Base-by-base conservation (phyloP, 2,329 filamentous ascomycete species). In the Cyphellophora europaea region DNA sequence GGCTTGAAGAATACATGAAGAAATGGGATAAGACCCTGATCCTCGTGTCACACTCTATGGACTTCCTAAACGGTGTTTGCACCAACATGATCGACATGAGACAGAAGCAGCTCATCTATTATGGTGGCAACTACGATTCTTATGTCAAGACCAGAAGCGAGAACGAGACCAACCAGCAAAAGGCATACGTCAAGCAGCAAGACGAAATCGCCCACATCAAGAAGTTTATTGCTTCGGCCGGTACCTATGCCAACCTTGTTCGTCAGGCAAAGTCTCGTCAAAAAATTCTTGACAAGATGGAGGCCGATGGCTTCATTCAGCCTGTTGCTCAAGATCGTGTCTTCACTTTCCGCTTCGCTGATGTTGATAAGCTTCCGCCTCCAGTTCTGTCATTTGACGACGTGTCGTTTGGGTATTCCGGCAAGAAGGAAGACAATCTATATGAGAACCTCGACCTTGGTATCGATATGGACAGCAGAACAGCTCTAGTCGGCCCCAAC, bases 271-370 rank as follows among this genome's bases (percentile, higher is more conserved):
- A 98, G 74, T 96, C 91, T 28, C 80, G 91, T 48, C 91, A 98
- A 67, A 98, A 98, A 85, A 96, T 96, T 63, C 74, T 96, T 49
- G 91, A 98, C 76, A 98, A 98, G 80, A 98, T 98, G 91, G 89
- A 96, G 74, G 91, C 93, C 52, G 91, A 98, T 55, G 91, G 91
- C 50, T 91, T 96, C 65, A 96, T 98, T 58, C 82, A 98, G 66
- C 84, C 86, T 38, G 87, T 98, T 44, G 65, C 72, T 37, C 66
- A 76, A 46, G 91, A 98, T 66, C 76, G 78, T 43, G 82, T 94
- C 56, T 98, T 98, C 69, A 89, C 81, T 39, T 98, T 98, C 81
- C 81, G 89, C 55, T 98, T 98, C 62, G 91, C 91, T 49, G 88
- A 96, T 55, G 91, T 96, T 35, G 91, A 98, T 60, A 98, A 98